Evolutionary conservation across 2,329 filamentous ascomycete species (phyloP).

Genomic region (Clarireedia homoeocarpa): DNA sequence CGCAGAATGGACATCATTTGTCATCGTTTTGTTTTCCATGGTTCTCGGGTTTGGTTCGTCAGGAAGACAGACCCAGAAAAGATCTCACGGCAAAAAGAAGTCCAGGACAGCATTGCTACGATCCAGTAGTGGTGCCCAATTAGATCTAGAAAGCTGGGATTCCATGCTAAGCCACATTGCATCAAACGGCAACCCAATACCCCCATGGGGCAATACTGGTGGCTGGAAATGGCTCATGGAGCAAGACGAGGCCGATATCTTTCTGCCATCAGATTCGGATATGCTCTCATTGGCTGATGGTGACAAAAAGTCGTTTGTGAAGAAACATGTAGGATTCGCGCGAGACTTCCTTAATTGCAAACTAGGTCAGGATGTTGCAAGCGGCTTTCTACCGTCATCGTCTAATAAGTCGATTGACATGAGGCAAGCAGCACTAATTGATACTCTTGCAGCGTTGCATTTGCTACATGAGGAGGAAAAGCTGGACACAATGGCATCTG

Average conservation of each 20-base stretch:
- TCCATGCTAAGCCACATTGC: constrained; percentile 39
- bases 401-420: constrained; percentile 43
- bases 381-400: constrained; percentile 60
- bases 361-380: constrained; percentile 40
- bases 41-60: constrained; percentile 50
- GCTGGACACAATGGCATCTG: constrained; percentile 54
- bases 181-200: constrained; percentile 27
- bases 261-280: constrained; percentile 12
- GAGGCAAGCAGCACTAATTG: constrained; percentile 53
- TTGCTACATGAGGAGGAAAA: constrained; percentile 86
- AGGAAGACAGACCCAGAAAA: constrained; percentile 28
- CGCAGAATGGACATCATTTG: constrained; percentile 61
- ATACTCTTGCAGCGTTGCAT: constrained; percentile 71
- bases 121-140: constrained; percentile 39
- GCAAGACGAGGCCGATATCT: constrained; percentile 31
- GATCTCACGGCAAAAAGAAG: constrained; percentile 31
- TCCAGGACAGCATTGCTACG: constrained; percentile 35
- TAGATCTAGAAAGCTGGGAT: constrained; percentile 36
- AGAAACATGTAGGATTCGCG: constrained; percentile 48
- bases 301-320: constrained; percentile 47
- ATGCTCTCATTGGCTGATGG: constrained; percentile 24
- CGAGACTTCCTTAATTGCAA: constrained; percentile 56
- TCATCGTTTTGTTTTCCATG: constrained; percentile 55
- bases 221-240: constrained; percentile 69
- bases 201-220: constrained; percentile 51